These are phyloP conservation scores for Elaeagnus macrophylla DNA, from an alignment of 306 rosid species.

Conservation along the genomic window DNA sequence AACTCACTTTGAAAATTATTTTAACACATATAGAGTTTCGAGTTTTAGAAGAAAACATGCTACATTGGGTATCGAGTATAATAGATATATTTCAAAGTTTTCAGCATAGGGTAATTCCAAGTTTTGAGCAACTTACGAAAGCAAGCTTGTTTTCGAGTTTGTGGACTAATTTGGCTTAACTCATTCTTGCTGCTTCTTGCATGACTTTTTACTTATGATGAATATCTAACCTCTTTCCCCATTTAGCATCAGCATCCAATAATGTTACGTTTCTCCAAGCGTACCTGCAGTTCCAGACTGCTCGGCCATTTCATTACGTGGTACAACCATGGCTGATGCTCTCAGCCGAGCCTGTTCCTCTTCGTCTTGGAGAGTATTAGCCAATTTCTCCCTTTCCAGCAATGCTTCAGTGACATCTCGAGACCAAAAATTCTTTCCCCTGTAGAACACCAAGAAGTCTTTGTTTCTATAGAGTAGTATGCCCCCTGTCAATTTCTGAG, in stretches of 20 bases:
- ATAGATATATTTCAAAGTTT: too few species aligned
- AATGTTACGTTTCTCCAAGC: slow-evolving; percentile 86
- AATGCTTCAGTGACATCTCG: slow-evolving; percentile 65
- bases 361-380: slow-evolving; percentile 67
- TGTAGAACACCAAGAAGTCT: slow-evolving; percentile 82
- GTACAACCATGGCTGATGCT: slow-evolving; percentile 57
- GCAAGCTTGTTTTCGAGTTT: slow-evolving; percentile 73
- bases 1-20: background rate
- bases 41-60: too few species aligned
- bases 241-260: slow-evolving; percentile 80
- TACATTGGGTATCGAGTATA: too few species aligned
- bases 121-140: slow-evolving; percentile 58
- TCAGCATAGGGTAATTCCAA: background rate
- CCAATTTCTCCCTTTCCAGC: slow-evolving; percentile 76
- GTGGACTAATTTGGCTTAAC: slow-evolving; percentile 52
- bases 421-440: slow-evolving; percentile 81
- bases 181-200: slow-evolving; percentile 49
- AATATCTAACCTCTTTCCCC: slow-evolving; percentile 71
- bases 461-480: slow-evolving; percentile 78
- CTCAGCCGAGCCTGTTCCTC: slow-evolving; percentile 92
- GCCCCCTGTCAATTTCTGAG: slow-evolving; percentile 89
- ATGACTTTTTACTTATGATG: slow-evolving; percentile 48
- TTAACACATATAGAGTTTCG: background rate
- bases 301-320: slow-evolving; percentile 29
- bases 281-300: slow-evolving; percentile 69